Evolutionary conservation across 768 basidiomycete genomes (phyloP), one percentile per base, ranked within the genome.

Genomic region (Kwoniella bestiolae): DNA sequence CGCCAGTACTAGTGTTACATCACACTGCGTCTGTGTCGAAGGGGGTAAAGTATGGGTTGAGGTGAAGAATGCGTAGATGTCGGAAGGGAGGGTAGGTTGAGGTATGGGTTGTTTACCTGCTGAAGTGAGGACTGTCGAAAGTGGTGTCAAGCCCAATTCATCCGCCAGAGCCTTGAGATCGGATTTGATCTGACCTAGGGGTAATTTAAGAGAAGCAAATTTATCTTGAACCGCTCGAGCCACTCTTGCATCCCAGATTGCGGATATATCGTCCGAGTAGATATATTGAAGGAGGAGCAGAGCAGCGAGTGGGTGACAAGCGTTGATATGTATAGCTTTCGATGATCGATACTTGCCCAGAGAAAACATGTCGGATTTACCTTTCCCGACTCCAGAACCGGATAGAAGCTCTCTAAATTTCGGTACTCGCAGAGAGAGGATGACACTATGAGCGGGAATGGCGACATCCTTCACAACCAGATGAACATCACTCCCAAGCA

Each of bases 221-320:
- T 83, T 80, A 4, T 72, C 75, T 28, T 84, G 82, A 2, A 89
- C 79, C 1, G 82, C 77, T 0, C 81, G 69, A 4, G 82, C 84
- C 11, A 91, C 84, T 18, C 92, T 86, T 12, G 84, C 83, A 77
- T 98, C 94, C 91, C 93, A 94, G 14, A 94, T 79, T 0, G 91
- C 88, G 11, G 91, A 83, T 1, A 94, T 80, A 44, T 88, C 86
- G 77, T 99, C 95, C 1, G 90, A 86, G 80, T 97, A 97, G n/a
- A 97, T 80, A 74, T 93, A 97, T 25, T 88, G 85, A 21, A 96
- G 79, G 21, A 97, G 82, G 23, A 95, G 84, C 16, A 96, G 85
- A 16, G 89, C 80, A 0, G 91, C 83, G 6, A 94, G 81, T 0
- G 89, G 84, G 49, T 87, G 86, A 66, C 86, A 87, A 1, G 87